Percentiles rank a stretch among this genome's conserved stretches.
These are phyloP conservation scores for Eutrema salsugineum DNA, from an alignment of 441 rosid genomes.

Conservation along the genomic window DNA sequence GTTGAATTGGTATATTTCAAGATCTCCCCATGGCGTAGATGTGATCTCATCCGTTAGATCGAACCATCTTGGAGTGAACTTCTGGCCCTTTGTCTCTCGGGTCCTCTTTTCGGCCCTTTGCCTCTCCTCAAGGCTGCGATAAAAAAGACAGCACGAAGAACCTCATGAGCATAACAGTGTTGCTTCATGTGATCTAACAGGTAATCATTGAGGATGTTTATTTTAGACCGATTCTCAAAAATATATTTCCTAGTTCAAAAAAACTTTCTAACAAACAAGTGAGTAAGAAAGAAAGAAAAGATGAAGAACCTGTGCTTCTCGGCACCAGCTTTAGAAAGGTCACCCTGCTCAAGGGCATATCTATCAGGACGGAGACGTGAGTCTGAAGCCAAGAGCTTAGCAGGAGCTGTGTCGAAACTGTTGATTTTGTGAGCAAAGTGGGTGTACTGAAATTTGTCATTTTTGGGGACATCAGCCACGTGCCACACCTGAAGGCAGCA, in stretches of 20 bases:
- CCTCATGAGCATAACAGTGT: constrained; percentile 1
- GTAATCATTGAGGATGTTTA: neutral
- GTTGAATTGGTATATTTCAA: constrained; percentile 55
- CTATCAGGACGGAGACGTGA: constrained; percentile 96
- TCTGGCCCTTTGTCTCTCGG: constrained; percentile 51
- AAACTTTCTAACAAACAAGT: neutral
- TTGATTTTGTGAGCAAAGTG: constrained; percentile 87
- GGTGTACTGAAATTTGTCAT: constrained; percentile 79
- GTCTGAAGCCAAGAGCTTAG: constrained; percentile 82
- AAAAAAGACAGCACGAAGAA: neutral
- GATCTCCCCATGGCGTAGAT: constrained; percentile 64
- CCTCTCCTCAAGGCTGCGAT: constrained; percentile 64
- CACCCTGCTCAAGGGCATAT: constrained; percentile 90
- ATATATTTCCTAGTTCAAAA: neutral
- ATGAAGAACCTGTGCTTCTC: constrained; percentile 73
- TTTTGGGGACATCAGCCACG: constrained; percentile 74
- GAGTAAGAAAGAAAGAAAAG: constrained; percentile 1
- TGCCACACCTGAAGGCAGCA: constrained; percentile 70
- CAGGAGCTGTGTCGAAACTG: constrained; percentile 89
- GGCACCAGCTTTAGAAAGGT: constrained; percentile 66
- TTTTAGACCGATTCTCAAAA: neutral
- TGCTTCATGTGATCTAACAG: neutral
- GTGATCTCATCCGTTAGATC: constrained; percentile 58
- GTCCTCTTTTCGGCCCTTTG: constrained; percentile 63
- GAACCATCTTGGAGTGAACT: constrained; percentile 60